Evolutionary conservation across 2,329 filamentous ascomycete species (phyloP).

Genomic region (Rhexocercosporidium sp.): DNA sequence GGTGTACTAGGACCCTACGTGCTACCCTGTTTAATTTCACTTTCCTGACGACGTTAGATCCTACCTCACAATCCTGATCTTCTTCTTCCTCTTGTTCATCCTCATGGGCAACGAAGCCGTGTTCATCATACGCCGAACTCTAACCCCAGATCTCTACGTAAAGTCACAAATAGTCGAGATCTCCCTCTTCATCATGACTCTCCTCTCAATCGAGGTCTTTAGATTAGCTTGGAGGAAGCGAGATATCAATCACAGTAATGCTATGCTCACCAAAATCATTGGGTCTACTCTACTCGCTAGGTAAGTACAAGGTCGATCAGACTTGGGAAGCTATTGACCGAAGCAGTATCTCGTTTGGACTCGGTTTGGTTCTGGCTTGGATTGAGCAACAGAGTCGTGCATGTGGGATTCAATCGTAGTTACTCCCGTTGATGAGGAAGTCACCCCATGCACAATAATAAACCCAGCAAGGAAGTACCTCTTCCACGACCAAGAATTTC

Average conservation of each 20-base stretch:
- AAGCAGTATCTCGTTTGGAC: background rate
- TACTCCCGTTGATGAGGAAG: background rate
- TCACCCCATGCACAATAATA: too few relatives aligned
- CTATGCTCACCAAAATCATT: background rate
- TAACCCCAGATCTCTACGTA: background rate
- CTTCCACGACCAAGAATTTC: too few relatives aligned
- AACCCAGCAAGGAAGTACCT: too few relatives aligned
- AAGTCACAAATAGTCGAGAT: constrained; percentile 12
- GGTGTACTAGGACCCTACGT: constrained; percentile 9
- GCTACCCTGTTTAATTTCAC: background rate
- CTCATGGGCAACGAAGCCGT: constrained; percentile 4
- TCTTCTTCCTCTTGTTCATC: constrained; percentile 10
- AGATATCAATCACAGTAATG: background rate
- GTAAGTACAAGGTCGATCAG: background rate
- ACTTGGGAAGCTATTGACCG: background rate
- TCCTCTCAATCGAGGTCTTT: constrained; percentile 4
- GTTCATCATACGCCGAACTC: constrained; percentile 9
- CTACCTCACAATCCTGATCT: constrained; percentile 12
- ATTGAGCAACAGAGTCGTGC: background rate
- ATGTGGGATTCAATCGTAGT: constrained; percentile 8
- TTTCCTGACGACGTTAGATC: background rate
- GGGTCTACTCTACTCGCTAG: background rate
- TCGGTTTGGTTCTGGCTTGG: background rate
- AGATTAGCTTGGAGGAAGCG: background rate
- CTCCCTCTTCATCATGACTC: constrained; percentile 7